Percentiles rank a stretch among this genome's conserved stretches.
Evolutionary conservation across 192 early-diverging fungal genomes (phyloP).

Genomic region (Umbelopsis sp.): DNA sequence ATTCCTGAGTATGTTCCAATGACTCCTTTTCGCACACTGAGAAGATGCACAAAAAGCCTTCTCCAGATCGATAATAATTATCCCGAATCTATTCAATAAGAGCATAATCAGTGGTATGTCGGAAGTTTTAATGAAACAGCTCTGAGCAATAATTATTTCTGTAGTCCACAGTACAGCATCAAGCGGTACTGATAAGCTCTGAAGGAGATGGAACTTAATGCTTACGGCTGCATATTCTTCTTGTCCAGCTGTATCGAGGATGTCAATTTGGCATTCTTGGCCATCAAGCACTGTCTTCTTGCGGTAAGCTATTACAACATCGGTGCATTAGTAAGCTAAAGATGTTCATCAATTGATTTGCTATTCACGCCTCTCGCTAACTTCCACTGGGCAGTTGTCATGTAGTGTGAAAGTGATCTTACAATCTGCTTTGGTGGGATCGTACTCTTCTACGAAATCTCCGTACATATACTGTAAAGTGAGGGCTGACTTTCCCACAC

Average conservation of each 20-base stretch:
- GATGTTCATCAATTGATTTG: background rate
- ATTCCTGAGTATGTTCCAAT: slow-evolving; percentile 79
- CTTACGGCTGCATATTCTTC: slow-evolving; percentile 85
- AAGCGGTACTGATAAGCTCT: background rate
- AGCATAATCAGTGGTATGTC: background rate
- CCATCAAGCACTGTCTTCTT: slow-evolving; percentile 75
- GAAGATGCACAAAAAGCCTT: slow-evolving; percentile 85
- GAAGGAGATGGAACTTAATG: background rate
- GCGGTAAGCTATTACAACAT: slow-evolving; percentile 55
- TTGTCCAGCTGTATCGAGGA: slow-evolving; percentile 85
- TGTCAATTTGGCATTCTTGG: slow-evolving; percentile 82
- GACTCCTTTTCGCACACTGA: slow-evolving; percentile 77
- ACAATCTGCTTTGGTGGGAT: slow-evolving; percentile 87
- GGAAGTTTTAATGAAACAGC: slow-evolving; percentile 7
- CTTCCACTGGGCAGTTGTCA: background rate
- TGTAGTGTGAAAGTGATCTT: slow-evolving; percentile 2
- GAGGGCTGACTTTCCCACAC: slow-evolving; percentile 85
- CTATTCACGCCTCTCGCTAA: background rate
- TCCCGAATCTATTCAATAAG: slow-evolving; percentile 62
- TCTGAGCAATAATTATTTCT: background rate
- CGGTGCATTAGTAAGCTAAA: background rate
- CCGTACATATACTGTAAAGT: slow-evolving; percentile 90
- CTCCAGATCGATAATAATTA: slow-evolving; percentile 81
- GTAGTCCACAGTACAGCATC: background rate
- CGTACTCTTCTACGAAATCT: slow-evolving; percentile 91